Evolutionary conservation across 129 eudicot genomes (phyloP).

Genomic region (Artemisia tridentata): DNA sequence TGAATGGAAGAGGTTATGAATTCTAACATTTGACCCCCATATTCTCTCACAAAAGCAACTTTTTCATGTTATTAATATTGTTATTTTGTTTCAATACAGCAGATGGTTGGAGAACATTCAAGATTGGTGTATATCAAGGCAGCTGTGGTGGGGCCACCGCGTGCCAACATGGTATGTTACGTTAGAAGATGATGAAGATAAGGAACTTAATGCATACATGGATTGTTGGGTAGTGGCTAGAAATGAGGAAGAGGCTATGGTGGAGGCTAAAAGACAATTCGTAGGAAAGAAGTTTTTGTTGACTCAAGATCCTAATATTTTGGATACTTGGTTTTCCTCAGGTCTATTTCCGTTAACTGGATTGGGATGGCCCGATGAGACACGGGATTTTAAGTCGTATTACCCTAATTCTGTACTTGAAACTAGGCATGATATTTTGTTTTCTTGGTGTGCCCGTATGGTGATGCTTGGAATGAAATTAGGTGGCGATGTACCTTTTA

Average conservation of each 20-base stretch:
- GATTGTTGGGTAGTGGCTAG: conserved; percentile 84
- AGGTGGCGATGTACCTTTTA: conserved; percentile 79
- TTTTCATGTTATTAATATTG: background rate
- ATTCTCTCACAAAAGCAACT: background rate
- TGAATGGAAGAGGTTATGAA: conserved; percentile 77
- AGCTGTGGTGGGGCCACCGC: conserved; percentile 98
- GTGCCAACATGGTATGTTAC: conserved; percentile 92
- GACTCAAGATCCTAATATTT: conserved; percentile 83
- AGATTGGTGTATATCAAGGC: conserved; percentile 97
- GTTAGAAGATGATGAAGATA: conserved; percentile 60
- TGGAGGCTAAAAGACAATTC: conserved; percentile 50
- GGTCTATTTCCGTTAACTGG: conserved; percentile 78
- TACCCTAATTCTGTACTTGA: conserved; percentile 83
- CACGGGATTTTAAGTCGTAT: conserved; percentile 64
- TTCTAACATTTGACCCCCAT: conserved; percentile 70
- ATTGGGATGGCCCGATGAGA: conserved; percentile 89
- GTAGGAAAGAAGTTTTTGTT: conserved; percentile 59
- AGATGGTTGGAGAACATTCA: conserved; percentile 96
- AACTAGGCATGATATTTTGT: conserved; percentile 87
- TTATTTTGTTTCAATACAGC: conserved; percentile 4
- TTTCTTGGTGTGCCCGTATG: conserved; percentile 87
- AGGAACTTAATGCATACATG: conserved; percentile 66
- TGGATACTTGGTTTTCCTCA: conserved; percentile 85
- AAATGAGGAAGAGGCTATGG: conserved; percentile 65
- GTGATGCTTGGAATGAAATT: conserved; percentile 84